Evolutionary conservation across 1,284 basidiomycete species (phyloP), one percentile per base, ranked within the genome.

Genomic region (Agaricales sp.): DNA sequence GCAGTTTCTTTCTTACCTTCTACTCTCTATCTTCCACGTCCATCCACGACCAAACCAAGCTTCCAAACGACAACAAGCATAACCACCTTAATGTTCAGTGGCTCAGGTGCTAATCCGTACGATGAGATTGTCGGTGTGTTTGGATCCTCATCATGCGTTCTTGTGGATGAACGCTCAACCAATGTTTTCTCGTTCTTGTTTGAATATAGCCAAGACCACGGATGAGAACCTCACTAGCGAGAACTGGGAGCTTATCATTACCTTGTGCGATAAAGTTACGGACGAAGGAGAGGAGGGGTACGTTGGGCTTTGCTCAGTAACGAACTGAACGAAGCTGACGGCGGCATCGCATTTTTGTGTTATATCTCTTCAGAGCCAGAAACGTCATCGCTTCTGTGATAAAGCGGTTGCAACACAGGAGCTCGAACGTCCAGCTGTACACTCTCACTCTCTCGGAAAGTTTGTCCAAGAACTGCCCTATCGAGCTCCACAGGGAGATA

Each of bases 391-490:
- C 82, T 3, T 79, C 94, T 0, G 67, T 97, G 45, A 77, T 94
- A 61, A 97, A 95, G 67, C 87, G 95, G 3, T 75, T 99, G 1
- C 76, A 87, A 13, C 94, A 99, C 67, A 83, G 95, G 30, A 96
- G 89, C 63, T 88, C 95, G 13, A 99, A 96, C 59, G 96, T 99
- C 0, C 96, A 99, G 67, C 77, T 98, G 1, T 97, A 95, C 61
- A 80, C 93, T 6, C 79, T 99, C n/a, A 75, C 89, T 25, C 74
- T 96, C 12, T 77, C 82, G 2, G 93, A 95, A 62, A 80, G 91
- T 0, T 73, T 97, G 6, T 85, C 87, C 43, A 97, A 96, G 77
- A 99, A 99, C 67, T 90, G 91, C 58, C 81, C 82, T 3, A 74
- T 87, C 55, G 73, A 82, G 16, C 70, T 96, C 4, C 83, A 94